phyloP scores from a whole-genome alignment of 2,329 filamentous ascomycete genomes.

The Epichloe gansuensis region DNA sequence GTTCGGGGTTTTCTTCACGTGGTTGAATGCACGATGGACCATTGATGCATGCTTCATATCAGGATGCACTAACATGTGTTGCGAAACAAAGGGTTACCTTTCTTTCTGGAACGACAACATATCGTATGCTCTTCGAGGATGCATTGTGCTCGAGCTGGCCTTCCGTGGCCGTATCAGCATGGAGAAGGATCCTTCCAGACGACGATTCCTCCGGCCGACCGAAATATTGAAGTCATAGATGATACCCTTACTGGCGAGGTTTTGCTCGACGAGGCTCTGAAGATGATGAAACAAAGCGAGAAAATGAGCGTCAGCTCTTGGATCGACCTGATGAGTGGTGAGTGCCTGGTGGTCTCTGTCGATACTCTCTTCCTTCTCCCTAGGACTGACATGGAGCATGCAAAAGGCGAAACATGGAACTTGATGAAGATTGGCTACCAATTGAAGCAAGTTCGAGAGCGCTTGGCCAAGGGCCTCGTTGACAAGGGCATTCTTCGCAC shows the following conservation, averaged over 20 bases:
- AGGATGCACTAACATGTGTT: constrained; percentile 4
- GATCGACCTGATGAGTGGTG: constrained; percentile 99
- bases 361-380: neutral
- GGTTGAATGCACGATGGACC: neutral
- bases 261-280: constrained; percentile 89
- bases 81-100: constrained; percentile 68
- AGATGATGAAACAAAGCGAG: constrained; percentile 99
- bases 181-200: constrained; percentile 88
- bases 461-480: constrained; percentile 90
- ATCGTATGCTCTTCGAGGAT: constrained; percentile 91
- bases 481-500: constrained; percentile 98
- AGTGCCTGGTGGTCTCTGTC: constrained; percentile 13
- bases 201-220: constrained; percentile 88
- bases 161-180: constrained; percentile 95
- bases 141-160: constrained; percentile 94
- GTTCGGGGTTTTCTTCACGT: neutral
- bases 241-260: constrained; percentile 95
- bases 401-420: constrained; percentile 92
- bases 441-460: constrained; percentile 96
- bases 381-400: constrained; percentile 4
- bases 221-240: constrained; percentile 93
- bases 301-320: constrained; percentile 99
- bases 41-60: neutral
- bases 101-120: constrained; percentile 99
- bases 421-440: constrained; percentile 99